These are phyloP conservation scores for Sesbania bispinosa DNA, from an alignment of 306 rosid genomes.

Conservation along the genomic window DNA sequence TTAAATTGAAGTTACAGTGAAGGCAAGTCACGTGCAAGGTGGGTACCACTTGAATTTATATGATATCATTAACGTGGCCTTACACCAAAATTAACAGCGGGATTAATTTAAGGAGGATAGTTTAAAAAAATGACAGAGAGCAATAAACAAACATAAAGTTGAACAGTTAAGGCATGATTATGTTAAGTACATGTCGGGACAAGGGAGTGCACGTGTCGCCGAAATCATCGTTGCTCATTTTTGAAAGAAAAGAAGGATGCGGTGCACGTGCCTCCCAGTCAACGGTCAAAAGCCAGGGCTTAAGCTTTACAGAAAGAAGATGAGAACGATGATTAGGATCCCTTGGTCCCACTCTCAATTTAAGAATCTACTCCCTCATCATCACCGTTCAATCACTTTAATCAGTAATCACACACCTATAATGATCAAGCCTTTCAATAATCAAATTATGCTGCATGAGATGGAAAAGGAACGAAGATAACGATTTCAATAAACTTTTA, in stretches of 20 bases:
- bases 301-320: constrained; percentile 39
- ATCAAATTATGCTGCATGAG: too few species aligned
- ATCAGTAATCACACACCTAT: too few species aligned
- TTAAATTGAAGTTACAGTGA: constrained; percentile 3
- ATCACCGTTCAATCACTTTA: constrained; percentile 37
- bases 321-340: constrained; percentile 50
- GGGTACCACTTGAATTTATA: constrained; percentile 34
- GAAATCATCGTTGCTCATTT: constrained; percentile 59
- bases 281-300: constrained; percentile 66
- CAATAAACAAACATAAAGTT: constrained; percentile 17
- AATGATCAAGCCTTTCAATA: constrained; percentile 19
- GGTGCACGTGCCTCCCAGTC: constrained; percentile 77
- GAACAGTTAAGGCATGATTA: constrained; percentile 56
- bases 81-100: constrained; percentile 6
- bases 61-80: constrained; percentile 24
- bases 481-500: too few species aligned
- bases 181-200: constrained; percentile 50
- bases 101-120: constrained; percentile 12
- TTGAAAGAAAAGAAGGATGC: constrained; percentile 44
- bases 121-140: neutral
- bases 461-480: too few species aligned
- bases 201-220: constrained; percentile 72
- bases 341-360: constrained; percentile 4
- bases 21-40: constrained; percentile 41
- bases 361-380: constrained; percentile 33